These are phyloP conservation scores for Tolypocladium album DNA, from an alignment of 2,329 filamentous ascomycete species.

Conservation along the genomic window DNA sequence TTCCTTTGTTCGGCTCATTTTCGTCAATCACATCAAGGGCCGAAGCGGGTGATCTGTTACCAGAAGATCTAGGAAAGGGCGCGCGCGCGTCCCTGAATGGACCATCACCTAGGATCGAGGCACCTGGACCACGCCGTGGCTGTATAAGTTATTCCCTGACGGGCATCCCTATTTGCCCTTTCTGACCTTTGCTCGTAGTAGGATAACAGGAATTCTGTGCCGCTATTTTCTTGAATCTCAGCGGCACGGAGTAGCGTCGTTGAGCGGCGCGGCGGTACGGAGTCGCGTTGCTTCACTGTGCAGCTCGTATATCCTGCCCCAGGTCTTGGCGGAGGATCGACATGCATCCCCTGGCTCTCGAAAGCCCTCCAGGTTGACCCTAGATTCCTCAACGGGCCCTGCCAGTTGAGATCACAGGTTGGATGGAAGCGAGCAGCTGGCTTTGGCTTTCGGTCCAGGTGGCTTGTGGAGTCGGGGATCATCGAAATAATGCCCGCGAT, in stretches of 20 bases:
- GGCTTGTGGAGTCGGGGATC: not conserved
- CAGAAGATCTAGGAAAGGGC: no score
- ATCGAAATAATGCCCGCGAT: not conserved
- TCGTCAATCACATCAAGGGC: no score
- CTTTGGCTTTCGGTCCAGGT: not conserved
- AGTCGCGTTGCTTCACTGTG: not conserved
- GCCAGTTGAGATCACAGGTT: not conserved
- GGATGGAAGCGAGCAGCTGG: not conserved
- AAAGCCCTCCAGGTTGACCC: not conserved
- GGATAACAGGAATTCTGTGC: not conserved
- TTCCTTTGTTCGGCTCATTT: no score
- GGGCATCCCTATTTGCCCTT: no score
- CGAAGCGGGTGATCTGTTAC: no score
- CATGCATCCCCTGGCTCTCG: not conserved
- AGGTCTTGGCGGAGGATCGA: not conserved
- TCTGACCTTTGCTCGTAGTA: not conserved
- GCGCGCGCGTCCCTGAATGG: no score
- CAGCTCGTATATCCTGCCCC: not conserved
- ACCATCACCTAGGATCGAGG: no score
- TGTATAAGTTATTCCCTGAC: no score
- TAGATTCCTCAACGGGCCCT: not conserved
- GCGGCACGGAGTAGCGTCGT: not conserved
- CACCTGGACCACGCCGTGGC: no score
- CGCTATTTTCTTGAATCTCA: not conserved
- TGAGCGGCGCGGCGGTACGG: not conserved